Evolutionary conservation across 768 basidiomycete species (phyloP).

Genomic region (Coprinopsis cinerea): DNA sequence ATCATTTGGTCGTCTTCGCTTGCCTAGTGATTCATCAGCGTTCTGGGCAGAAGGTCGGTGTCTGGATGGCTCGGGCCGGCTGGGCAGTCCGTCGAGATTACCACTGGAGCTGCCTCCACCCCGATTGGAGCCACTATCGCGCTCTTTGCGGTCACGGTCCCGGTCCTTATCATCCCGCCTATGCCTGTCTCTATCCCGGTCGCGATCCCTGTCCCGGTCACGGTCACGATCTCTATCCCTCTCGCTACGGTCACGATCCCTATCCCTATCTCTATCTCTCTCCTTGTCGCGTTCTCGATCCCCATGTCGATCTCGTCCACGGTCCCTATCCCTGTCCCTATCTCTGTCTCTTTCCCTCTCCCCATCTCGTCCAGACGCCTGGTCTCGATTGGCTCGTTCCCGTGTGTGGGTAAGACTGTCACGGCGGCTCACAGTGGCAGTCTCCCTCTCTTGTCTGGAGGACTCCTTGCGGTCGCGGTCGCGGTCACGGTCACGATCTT

Average conservation of each 20-base stretch:
- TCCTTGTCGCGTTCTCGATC: constrained; percentile 37
- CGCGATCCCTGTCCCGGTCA: constrained; percentile 42
- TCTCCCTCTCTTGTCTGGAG: constrained; percentile 40
- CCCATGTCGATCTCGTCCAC: constrained; percentile 42
- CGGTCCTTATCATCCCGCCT: constrained; percentile 59
- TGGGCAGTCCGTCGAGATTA: constrained; percentile 54
- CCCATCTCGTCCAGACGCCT: constrained; percentile 35
- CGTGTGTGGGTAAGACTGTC: constrained; percentile 48
- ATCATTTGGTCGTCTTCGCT: constrained; percentile 61
- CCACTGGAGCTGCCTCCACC: constrained; percentile 27
- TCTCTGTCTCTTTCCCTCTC: constrained; percentile 31
- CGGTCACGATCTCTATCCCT: constrained; percentile 53
- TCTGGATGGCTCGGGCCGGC: constrained; percentile 53
- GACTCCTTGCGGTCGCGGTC: constrained; percentile 17
- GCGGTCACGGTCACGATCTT: constrained; percentile 58
- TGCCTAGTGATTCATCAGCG: constrained; percentile 64
- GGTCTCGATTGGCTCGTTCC: constrained; percentile 41
- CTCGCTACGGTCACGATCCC: constrained; percentile 48
- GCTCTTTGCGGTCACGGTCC: constrained; percentile 58
- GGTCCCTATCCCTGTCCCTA: constrained; percentile 25
- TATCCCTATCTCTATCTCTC: constrained; percentile 44
- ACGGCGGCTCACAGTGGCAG: constrained; percentile 33
- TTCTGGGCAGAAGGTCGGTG: constrained; percentile 40
- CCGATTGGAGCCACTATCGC: constrained; percentile 34
- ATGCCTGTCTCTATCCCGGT: constrained; percentile 54